Conservation (phyloP, 148 eudicot genomes). For the Cornus suecica region DNA sequence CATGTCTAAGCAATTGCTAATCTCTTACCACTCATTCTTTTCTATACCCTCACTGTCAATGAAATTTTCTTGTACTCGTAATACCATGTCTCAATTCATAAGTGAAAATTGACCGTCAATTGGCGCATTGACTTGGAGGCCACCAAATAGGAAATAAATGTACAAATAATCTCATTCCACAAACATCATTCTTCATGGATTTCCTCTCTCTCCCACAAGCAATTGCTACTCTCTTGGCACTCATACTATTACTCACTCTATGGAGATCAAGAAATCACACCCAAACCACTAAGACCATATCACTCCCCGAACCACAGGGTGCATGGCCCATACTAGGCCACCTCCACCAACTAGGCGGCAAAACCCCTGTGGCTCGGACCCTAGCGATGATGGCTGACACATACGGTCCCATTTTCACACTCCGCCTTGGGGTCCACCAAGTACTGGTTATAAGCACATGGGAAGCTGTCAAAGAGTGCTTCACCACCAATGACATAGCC, state of each 20-base stretch:
- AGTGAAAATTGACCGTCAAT: no score
- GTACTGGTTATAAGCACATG: constrained; percentile 4
- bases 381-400: background rate
- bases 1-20: no score
- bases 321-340: constrained; percentile 5
- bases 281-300: background rate
- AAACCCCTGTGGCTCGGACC: background rate
- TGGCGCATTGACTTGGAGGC: no score
- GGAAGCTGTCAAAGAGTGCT: constrained; percentile 10
- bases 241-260: background rate
- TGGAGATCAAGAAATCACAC: background rate
- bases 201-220: background rate
- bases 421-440: background rate
- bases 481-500: constrained; percentile 3
- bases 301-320: background rate
- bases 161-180: no score
- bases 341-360: background rate
- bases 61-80: no score
- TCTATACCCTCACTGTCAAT: no score
- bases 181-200: background rate
- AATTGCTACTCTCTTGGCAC: background rate
- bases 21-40: no score
- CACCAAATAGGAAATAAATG: no score
- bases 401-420: background rate
- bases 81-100: no score